Evolutionary conservation across 2,329 filamentous ascomycete species (phyloP).

Genomic region (Penicillium sp.): DNA sequence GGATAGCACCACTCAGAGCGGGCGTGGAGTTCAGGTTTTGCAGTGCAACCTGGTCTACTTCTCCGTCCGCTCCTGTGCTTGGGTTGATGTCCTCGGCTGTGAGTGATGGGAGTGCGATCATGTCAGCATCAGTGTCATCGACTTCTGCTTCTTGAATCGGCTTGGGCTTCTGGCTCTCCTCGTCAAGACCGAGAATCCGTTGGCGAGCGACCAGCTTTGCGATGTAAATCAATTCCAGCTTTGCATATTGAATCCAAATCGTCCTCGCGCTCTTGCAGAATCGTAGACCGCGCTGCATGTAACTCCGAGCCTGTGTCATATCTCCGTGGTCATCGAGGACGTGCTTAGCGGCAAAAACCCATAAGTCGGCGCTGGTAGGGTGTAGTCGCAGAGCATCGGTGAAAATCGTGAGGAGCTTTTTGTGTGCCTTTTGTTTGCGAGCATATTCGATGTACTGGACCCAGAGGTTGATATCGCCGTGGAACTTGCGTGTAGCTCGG

Average conservation of each 20-base stretch:
- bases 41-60: slow-evolving; percentile 56
- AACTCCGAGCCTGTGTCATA: slow-evolving; percentile 78
- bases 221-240: slow-evolving; percentile 89
- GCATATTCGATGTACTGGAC: slow-evolving; percentile 85
- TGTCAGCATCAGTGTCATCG: slow-evolving; percentile 52
- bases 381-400: slow-evolving; percentile 76
- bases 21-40: slow-evolving; percentile 69
- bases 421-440: slow-evolving; percentile 62
- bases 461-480: slow-evolving; percentile 79
- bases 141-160: slow-evolving; percentile 34
- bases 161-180: slow-evolving; percentile 38
- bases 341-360: slow-evolving; percentile 78
- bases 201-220: slow-evolving; percentile 74
- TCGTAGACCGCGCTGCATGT: slow-evolving; percentile 84
- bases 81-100: slow-evolving; percentile 63
- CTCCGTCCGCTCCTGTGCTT: slow-evolving; percentile 51
- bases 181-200: slow-evolving; percentile 63
- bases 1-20: slow-evolving; percentile 87
- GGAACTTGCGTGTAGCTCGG: slow-evolving; percentile 78
- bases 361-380: slow-evolving; percentile 77
- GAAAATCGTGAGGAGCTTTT: slow-evolving; percentile 60
- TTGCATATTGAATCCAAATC: slow-evolving; percentile 87
- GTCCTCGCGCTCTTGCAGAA: slow-evolving; percentile 75
- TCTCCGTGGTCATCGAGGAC: slow-evolving; percentile 77
- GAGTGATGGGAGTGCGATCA: slow-evolving; percentile 58